Percentiles rank a stretch among this genome's conserved stretches.
Evolutionary conservation across 768 basidiomycete species (phyloP).

Genomic region (Amanita brunnescens): DNA sequence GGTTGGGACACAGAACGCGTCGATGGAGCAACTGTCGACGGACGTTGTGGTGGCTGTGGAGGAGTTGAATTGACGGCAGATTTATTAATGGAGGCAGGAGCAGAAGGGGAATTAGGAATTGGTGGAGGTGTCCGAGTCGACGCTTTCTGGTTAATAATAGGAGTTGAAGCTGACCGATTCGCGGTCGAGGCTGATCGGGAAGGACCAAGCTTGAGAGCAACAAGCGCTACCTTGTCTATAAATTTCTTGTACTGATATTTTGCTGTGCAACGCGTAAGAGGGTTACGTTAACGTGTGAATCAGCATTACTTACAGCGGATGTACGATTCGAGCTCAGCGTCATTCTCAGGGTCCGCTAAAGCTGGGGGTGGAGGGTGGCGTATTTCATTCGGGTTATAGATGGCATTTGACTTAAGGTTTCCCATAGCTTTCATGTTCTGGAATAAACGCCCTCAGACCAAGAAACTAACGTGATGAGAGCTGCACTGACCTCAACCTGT

Average conservation of each 20-base stretch:
- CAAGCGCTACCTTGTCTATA: slow-evolving; percentile 38
- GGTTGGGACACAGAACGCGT: slow-evolving; percentile 19
- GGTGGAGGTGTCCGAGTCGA: slow-evolving; percentile 11
- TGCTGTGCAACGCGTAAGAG: slow-evolving; percentile 27
- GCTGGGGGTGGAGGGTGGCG: slow-evolving; percentile 78
- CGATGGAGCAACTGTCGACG: slow-evolving; percentile 13
- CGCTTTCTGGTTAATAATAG: not conserved
- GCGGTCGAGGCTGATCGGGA: slow-evolving; percentile 24
- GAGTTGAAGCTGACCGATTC: slow-evolving; percentile 12
- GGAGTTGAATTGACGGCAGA: slow-evolving; percentile 7
- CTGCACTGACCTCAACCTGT: slow-evolving; percentile 65
- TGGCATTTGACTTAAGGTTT: slow-evolving; percentile 70
- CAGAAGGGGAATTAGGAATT: slow-evolving; percentile 2
- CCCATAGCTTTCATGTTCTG: slow-evolving; percentile 77
- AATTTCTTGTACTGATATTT: slow-evolving; percentile 78
- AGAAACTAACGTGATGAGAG: not conserved
- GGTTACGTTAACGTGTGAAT: not conserved
- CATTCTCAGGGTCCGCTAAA: slow-evolving; percentile 68
- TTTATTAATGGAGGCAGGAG: slow-evolving; percentile 11
- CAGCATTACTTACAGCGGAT: slow-evolving; percentile 58
- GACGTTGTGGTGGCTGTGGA: slow-evolving; percentile 9
- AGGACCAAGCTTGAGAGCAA: slow-evolving; percentile 37
- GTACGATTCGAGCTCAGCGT: slow-evolving; percentile 86
- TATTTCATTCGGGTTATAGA: slow-evolving; percentile 78
- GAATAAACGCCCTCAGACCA: not conserved